Evolutionary conservation across 208 protist genomes (phyloP).

Genomic region (Naegleria gruberi): DNA sequence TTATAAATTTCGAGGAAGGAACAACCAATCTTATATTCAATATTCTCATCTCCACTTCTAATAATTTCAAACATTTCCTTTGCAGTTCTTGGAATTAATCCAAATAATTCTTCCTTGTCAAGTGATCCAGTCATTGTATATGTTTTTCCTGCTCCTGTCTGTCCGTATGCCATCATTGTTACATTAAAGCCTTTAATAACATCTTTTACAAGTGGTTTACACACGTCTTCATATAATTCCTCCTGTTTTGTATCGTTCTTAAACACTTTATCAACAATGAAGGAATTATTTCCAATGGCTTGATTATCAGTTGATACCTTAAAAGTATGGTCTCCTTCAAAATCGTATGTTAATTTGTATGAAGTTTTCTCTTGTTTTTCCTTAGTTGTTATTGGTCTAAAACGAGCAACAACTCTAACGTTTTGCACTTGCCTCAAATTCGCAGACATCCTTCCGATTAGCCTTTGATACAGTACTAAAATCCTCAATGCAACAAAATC

Average conservation of each 20-base stretch:
- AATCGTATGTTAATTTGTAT: no score
- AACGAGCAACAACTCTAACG: no score
- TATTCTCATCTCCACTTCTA: not conserved
- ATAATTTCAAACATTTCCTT: conserved; percentile 7
- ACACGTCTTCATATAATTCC: not conserved
- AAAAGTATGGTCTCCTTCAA: not conserved
- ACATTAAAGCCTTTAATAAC: not conserved
- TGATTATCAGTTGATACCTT: not conserved
- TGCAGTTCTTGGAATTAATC: not conserved
- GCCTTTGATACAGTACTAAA: no score
- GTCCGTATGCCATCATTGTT: not conserved
- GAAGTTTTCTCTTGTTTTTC: no score
- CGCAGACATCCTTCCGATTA: no score
- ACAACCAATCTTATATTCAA: not conserved
- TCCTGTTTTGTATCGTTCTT: not conserved
- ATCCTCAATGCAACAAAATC: no score
- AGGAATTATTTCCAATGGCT: not conserved
- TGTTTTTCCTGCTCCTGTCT: not conserved
- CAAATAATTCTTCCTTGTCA: not conserved
- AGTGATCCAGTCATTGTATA: not conserved
- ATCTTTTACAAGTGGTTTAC: not conserved
- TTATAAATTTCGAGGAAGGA: conserved; percentile 4
- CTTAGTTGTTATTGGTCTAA: no score
- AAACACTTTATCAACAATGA: not conserved
- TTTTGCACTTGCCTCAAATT: no score